Evolutionary conservation across 1,284 basidiomycete genomes (phyloP), one percentile per base, ranked within the genome.

Genomic region (Trichosporon inkin): DNA sequence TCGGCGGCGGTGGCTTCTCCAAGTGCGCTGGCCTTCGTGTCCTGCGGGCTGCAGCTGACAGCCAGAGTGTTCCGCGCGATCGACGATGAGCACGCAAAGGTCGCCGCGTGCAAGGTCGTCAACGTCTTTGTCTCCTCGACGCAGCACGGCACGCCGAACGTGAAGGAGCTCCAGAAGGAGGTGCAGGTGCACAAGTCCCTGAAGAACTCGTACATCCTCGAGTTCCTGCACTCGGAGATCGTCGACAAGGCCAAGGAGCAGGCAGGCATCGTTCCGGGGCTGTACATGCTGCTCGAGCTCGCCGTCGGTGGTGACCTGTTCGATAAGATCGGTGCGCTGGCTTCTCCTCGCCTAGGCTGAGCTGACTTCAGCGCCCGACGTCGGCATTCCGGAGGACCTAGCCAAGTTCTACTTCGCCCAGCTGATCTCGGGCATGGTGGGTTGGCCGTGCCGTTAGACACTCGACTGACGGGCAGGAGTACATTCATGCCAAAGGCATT

Each of bases 281-380:
- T 93, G 41, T 99, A 98, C 74, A 92, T 99, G 82, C 80, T 98
- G 24, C 80, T 99, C 65, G 95, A 98, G 76, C 81, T 95, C 40
- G 95, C 94, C 0, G 87, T 87, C 0, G 94, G 93, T 47, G 95
- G 96, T 0, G 95, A 99, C 76, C 79, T 99, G 40, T 99, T 99
- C 74, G 96, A 99, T 79, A 98, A 98, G 81, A 98, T 99, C 62
- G 89, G 93, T 93, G 70, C 63, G 80, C 67, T 19, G 1, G 3
- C 4, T 6, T 14, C 17, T 7, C 2, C 14, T n/a, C n/a, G n/a
- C n/a, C 6, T 6, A 10, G 7, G 24, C 3, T 24, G 34, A 38
- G 55, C 57, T 44, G 34, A 37, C 13, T 8, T 10, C 8, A 90
- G 89, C 84, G 2, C 92, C 92, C 4, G 91, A 98, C 69, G 82